Conservation (phyloP, 2,329 filamentous ascomycete species). For the Neophaeococcomyces aloes region DNA sequence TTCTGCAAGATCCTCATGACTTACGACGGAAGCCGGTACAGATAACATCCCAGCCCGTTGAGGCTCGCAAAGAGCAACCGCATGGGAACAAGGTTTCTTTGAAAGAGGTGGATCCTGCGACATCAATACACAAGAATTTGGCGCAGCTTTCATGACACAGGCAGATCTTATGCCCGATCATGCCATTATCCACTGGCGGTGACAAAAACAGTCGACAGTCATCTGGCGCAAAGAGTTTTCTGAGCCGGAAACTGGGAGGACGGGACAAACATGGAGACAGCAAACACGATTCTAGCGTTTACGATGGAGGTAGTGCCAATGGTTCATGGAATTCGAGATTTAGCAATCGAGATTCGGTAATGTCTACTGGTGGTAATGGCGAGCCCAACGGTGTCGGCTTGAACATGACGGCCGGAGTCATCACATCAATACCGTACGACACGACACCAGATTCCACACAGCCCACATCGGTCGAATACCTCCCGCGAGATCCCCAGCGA, state of each 20-base stretch:
- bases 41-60: neutral
- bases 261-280: slow-evolving; percentile 66
- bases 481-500: slow-evolving; percentile 53
- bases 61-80: neutral
- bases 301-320: slow-evolving; percentile 32
- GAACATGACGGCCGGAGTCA: slow-evolving; percentile 67
- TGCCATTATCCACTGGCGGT: slow-evolving; percentile 49
- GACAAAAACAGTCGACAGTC: slow-evolving; percentile 74
- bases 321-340: slow-evolving; percentile 65
- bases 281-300: slow-evolving; percentile 36
- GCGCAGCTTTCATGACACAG: slow-evolving; percentile 1
- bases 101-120: slow-evolving; percentile 3
- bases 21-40: neutral
- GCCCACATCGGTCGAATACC: slow-evolving; percentile 62
- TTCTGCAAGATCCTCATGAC: too few species aligned
- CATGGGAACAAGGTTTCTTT: neutral
- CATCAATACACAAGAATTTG: neutral
- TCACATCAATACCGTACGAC: slow-evolving; percentile 83
- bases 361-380: slow-evolving; percentile 59
- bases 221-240: slow-evolving; percentile 72
- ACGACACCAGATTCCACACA: slow-evolving; percentile 56
- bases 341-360: slow-evolving; percentile 57
- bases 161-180: slow-evolving; percentile 19
- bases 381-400: slow-evolving; percentile 52
- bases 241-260: slow-evolving; percentile 59